Evolutionary conservation across 495 filamentous ascomycete genomes (phyloP).

Genomic region (Collariella sp.): DNA sequence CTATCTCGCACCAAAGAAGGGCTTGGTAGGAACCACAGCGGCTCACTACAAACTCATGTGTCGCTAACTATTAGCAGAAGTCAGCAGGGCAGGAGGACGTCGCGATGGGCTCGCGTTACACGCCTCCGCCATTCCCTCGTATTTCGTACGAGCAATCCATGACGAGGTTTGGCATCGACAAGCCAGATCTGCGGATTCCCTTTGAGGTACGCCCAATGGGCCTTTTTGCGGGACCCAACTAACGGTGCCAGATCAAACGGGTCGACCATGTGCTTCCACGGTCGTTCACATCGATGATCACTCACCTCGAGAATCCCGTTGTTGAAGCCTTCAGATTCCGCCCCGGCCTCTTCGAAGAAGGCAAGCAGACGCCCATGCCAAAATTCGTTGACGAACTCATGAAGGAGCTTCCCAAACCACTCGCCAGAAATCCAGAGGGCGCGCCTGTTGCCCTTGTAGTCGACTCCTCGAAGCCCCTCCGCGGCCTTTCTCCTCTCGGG

Average conservation of each 20-base stretch:
- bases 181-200: conserved; percentile 70
- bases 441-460: conserved; percentile 68
- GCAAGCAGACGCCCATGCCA: conserved; percentile 16
- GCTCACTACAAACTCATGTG: not conserved
- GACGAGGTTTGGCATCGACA: conserved; percentile 75
- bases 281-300: conserved; percentile 67
- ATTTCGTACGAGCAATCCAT: conserved; percentile 74
- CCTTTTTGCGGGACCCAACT: not conserved
- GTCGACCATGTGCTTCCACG: conserved; percentile 54
- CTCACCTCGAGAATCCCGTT: conserved; percentile 49
- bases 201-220: conserved; percentile 31
- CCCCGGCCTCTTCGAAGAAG: conserved; percentile 12
- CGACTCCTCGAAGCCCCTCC: conserved; percentile 59
- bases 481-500: conserved; percentile 66
- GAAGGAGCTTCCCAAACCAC: conserved; percentile 50
- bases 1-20: conserved; percentile 21
- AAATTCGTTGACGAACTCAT: conserved; percentile 59
- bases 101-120: conserved; percentile 7
- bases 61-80: conserved; percentile 1
- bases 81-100: not conserved
- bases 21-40: not conserved
- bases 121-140: conserved; percentile 15
- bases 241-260: conserved; percentile 47
- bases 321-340: conserved; percentile 65
- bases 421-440: conserved; percentile 58